Base-by-base conservation (phyloP, 2,329 filamentous ascomycete genomes). In the Fusarium compactum region DNA sequence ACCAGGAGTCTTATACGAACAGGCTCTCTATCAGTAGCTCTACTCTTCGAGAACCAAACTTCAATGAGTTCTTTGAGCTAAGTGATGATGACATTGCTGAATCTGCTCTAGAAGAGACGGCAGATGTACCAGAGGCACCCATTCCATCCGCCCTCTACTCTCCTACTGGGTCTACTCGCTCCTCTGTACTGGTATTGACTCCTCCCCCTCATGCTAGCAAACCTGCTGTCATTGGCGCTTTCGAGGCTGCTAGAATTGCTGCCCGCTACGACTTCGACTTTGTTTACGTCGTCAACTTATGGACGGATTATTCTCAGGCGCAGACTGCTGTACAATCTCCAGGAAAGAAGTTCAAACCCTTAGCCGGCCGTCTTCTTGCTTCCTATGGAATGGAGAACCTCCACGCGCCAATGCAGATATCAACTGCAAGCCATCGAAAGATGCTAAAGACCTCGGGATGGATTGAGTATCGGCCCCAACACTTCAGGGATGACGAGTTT, bases 41-140 rank as follows among this genome's bases (percentile, higher is more conserved):
- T 2, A 79, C 82, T 3, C 80, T 88, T 6, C 79, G 80, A 47
- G 86, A 88, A 70, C 86, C 86, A 8, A 83, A 83, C 40, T 78
- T 88, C 24, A 81, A 82, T 20, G 87, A 89, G 41, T 88, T 89
- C 54, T 79, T 87, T 56, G 80, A 82, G 22, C 79, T 89, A 8
- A 85, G 82, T 60, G 87, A 89, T 63, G 86, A 89, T 30, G 87
- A 89, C 58, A 87, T 89, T 65, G 85, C 86, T 11, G 87, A 89
- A 70, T 77, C 65, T 18, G 66, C 74, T 1, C 74, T 74, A 4
- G 74, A 74, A 15, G 74, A 71, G 27, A 61, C 67, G 5, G 40
- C 59, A 6, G 56, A 71, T 12, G 53, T 55, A 9, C 57, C 63
- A 8, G 54, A 62, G 22, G 44, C 67, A 43, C 50, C 62, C 18